Base-by-base conservation (phyloP, 805 yeast genomes). In the Cyberlindnera suaveolens region DNA sequence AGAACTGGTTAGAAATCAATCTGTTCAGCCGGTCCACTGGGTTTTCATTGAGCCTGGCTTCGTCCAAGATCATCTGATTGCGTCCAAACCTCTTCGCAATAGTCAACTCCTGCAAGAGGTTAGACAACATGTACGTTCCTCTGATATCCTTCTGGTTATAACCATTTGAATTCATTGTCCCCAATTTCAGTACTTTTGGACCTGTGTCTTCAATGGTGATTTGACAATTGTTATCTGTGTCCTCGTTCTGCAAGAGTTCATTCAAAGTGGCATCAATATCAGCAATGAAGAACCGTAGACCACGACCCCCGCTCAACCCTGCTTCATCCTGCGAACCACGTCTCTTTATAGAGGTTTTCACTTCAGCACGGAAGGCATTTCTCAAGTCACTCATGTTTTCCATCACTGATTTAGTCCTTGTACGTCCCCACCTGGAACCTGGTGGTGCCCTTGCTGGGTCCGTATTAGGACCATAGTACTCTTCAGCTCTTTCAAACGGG, bases 61-160 rank as follows among this genome's bases (percentile, higher is more conserved):
- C 96, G 61, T 88, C 96, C 46, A 89, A 64, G 39, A 85, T 70
- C 71, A 88, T 79, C 56, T 80, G 84, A 48, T 78, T 80, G 49
- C 91, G 72, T 8, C 96, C 96, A 60, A 80, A 76, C 44, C 84
- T 68, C 58, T 85, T 78, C 13, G 96, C 96, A 47, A 88, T 79
- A 1, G 96, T 87, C 50, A 89, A 70, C 63, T 89, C 97, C 65
- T 89, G 96, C 43, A 89, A 70, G 33, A 90, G 64, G 62, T 90
- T 90, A 0, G 93, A 82, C 39, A 89, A 66, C 90, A 85, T 85
- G 58, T 89, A 89, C 0, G 96, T 89, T 3, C 97, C 97, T 46
- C 95, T 68, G 43, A 89, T 73, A 47, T 82, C 85, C 42, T 75
- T 75, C 52, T 77, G 81, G 32, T 77, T 80, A 65, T 65, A 86